A percentile compares a stretch with the other conserved stretches of the same genome.
These are phyloP conservation scores for Dalechampia spathulata DNA, from an alignment of 441 rosid genomes.

Conservation along the genomic window DNA sequence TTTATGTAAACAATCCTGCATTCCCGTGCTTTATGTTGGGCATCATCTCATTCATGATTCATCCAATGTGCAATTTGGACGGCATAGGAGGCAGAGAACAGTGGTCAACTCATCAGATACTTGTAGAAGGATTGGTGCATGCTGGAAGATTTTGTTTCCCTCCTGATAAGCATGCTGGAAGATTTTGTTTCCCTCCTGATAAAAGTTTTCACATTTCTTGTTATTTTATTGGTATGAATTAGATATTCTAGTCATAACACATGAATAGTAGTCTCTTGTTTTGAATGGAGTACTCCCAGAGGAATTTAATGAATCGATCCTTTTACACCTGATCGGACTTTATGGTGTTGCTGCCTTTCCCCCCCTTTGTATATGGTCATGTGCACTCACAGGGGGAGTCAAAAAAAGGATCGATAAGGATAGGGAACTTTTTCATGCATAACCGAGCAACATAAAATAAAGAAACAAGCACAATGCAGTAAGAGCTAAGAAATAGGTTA, in stretches of 20 bases:
- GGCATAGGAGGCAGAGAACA: conserved; percentile 13
- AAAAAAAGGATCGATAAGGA: too few relatives aligned
- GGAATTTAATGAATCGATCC: conserved; percentile 11
- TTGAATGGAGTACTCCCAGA: not conserved
- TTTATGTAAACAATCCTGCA: conserved; percentile 16
- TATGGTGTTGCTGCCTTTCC: too few relatives aligned
- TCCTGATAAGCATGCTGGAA: not conserved
- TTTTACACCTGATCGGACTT: too few relatives aligned
- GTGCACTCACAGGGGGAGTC: too few relatives aligned
- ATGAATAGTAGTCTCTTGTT: not conserved
- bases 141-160: too few relatives aligned
- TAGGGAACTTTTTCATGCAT: too few relatives aligned
- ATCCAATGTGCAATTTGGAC: conserved; percentile 18
- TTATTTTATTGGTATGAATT: not conserved
- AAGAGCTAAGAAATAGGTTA: too few relatives aligned
- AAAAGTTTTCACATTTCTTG: not conserved
- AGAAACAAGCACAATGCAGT: too few relatives aligned
- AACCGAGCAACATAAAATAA: too few relatives aligned
- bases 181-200: not conserved
- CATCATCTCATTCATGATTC: conserved; percentile 10
- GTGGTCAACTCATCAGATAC: too few relatives aligned
- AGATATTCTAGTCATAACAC: not conserved
- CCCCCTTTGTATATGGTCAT: too few relatives aligned
- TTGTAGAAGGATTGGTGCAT: too few relatives aligned
- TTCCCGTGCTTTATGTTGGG: conserved; percentile 2